Percentiles rank a stretch among this genome's conserved stretches.
phyloP scores from a whole-genome alignment of 805 yeast species.

The Wickerhamiella bombiphila region DNA sequence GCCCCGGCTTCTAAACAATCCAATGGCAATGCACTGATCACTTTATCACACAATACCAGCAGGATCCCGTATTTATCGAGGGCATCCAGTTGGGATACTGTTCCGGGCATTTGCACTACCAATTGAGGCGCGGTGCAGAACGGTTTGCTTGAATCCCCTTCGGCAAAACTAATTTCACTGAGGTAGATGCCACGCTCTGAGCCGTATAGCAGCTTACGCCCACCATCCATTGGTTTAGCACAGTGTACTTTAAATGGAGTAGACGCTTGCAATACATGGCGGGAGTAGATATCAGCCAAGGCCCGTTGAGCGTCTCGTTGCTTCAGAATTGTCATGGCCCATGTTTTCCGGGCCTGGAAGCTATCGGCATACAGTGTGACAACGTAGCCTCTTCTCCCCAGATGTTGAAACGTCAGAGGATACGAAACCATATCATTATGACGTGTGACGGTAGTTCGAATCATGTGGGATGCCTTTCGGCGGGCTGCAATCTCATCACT shows the following conservation, averaged over 20 bases:
- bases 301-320: conserved; percentile 65
- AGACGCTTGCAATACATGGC: conserved; percentile 58
- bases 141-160: conserved; percentile 30
- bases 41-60: conserved; percentile 68
- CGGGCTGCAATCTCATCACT: conserved; percentile 57
- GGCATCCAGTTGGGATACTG: conserved; percentile 75
- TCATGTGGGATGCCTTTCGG: conserved; percentile 17
- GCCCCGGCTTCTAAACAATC: conserved; percentile 32
- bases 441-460: conserved; percentile 13
- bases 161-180: conserved; percentile 50
- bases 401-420: conserved; percentile 35
- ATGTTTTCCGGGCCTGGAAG: conserved; percentile 51
- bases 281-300: conserved; percentile 64
- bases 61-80: conserved; percentile 80
- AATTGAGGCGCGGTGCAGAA: conserved; percentile 39
- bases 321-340: conserved; percentile 61
- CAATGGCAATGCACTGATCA: conserved; percentile 60
- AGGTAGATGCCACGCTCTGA: conserved; percentile 84
- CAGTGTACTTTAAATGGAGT: conserved; percentile 68
- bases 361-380: conserved; percentile 29
- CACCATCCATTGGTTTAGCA: conserved; percentile 89
- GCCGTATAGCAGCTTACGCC: conserved; percentile 77
- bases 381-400: conserved; percentile 36
- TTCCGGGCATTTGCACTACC: conserved; percentile 53
- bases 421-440: conserved; percentile 20